Percentiles rank a stretch among this genome's conserved stretches.
Evolutionary conservation across 345 rosid genomes (phyloP).

Genomic region (Brassica juncea): DNA sequence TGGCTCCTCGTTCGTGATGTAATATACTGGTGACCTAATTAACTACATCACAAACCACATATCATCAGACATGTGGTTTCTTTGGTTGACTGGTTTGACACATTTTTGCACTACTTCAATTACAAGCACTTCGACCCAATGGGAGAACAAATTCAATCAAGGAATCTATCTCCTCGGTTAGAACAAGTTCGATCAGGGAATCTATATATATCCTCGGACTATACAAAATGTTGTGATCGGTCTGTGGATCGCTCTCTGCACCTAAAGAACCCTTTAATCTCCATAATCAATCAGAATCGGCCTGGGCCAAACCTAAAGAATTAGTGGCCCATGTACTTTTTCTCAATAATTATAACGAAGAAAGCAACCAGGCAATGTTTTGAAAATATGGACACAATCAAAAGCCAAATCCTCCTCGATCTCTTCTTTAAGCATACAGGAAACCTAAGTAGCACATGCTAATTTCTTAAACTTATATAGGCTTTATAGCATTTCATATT

Average conservation of each 20-base stretch:
- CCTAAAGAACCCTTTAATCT: neutral
- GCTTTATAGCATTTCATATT: conserved; percentile 6
- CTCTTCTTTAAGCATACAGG: neutral
- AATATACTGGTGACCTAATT: conserved; percentile 31
- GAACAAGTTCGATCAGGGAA: neutral
- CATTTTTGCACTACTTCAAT: neutral
- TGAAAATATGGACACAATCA: neutral
- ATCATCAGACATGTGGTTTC: conserved; percentile 22
- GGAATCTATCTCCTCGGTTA: neutral
- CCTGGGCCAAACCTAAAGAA: neutral
- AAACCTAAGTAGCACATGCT: neutral
- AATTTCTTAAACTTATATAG: neutral
- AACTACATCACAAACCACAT: neutral
- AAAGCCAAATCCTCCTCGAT: neutral
- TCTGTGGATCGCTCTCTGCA: conserved; percentile 4
- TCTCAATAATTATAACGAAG: neutral
- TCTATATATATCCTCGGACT: neutral
- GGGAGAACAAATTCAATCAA: neutral
- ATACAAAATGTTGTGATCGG: neutral
- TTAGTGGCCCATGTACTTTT: neutral
- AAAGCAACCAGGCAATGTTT: neutral
- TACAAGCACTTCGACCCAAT: neutral
- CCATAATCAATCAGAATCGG: neutral
- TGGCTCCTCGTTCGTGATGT: conserved; percentile 21
- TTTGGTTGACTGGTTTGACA: neutral